A percentile compares a stretch with the other conserved stretches of the same genome.
phyloP scores from a whole-genome alignment of 2,329 filamentous ascomycete species.

The Neofusicoccum laricinum region DNA sequence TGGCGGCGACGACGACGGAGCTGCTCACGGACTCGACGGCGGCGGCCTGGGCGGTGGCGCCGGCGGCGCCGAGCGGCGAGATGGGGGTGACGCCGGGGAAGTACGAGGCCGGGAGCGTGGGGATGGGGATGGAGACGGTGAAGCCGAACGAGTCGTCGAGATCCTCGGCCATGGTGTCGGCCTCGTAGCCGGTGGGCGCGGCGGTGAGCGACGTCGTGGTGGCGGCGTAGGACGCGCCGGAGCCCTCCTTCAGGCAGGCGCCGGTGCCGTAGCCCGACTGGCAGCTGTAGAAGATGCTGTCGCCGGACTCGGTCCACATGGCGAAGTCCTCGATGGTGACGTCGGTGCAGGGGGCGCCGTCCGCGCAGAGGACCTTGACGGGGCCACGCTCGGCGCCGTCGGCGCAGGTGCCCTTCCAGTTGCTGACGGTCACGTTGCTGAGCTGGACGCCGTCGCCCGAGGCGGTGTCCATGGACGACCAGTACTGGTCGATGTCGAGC shows the following conservation, averaged over 20 bases:
- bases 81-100: slow-evolving; percentile 37
- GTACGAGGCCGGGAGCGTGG: slow-evolving; percentile 40
- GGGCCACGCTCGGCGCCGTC: slow-evolving; percentile 53
- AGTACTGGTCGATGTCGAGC: slow-evolving; percentile 55
- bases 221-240: slow-evolving; percentile 26
- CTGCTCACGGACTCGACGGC: background rate
- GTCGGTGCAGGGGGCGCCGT: slow-evolving; percentile 51
- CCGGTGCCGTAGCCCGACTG: slow-evolving; percentile 49
- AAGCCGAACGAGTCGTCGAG: slow-evolving; percentile 30
- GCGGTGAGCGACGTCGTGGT: slow-evolving; percentile 32
- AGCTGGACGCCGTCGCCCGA: slow-evolving; percentile 53
- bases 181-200: slow-evolving; percentile 38
- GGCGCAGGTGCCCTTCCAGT: slow-evolving; percentile 55
- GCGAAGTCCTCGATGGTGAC: slow-evolving; percentile 51
- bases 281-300: slow-evolving; percentile 44
- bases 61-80: slow-evolving; percentile 22
- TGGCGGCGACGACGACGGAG: background rate
- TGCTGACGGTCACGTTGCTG: slow-evolving; percentile 51
- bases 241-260: slow-evolving; percentile 43
- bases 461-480: slow-evolving; percentile 43
- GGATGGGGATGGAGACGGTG: slow-evolving; percentile 39
- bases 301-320: slow-evolving; percentile 53
- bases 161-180: slow-evolving; percentile 37
- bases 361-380: slow-evolving; percentile 52
- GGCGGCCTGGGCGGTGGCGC: background rate